Conservation (phyloP, 1,139 yeast genomes). For the Saccharomyces uvarum region DNA sequence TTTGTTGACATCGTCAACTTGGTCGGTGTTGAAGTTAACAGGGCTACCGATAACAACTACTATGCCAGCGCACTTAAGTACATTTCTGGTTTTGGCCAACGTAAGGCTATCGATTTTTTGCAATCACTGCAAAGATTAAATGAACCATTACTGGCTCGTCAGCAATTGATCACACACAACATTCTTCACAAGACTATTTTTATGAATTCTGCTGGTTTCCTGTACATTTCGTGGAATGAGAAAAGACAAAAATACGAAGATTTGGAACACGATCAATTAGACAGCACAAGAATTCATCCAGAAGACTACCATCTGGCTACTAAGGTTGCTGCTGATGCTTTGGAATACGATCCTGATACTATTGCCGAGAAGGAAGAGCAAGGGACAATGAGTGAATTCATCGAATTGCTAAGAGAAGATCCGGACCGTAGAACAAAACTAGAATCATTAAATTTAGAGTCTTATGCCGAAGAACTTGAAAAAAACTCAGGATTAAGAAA, state of each 20-base stretch:
- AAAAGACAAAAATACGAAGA: constrained; percentile 42
- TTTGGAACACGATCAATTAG: constrained; percentile 69
- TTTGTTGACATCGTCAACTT: constrained; percentile 85
- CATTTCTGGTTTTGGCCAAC: constrained; percentile 88
- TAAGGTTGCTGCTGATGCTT: constrained; percentile 96
- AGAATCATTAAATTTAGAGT: constrained; percentile 81
- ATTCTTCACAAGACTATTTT: constrained; percentile 75
- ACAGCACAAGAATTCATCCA: constrained; percentile 94
- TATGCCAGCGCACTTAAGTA: constrained; percentile 65
- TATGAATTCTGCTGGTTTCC: constrained; percentile 85
- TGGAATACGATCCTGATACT: constrained; percentile 93
- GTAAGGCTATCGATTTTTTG: constrained; percentile 82
- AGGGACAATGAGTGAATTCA: constrained; percentile 66
- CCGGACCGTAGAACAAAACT: constrained; percentile 52
- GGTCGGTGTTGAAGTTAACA: constrained; percentile 90
- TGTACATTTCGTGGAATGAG: constrained; percentile 62
- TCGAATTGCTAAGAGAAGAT: constrained; percentile 71
- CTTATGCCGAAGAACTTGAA: constrained; percentile 89
- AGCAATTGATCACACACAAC: constrained; percentile 72
- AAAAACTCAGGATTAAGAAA: constrained; percentile 40
- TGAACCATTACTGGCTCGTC: constrained; percentile 56
- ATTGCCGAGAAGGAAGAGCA: constrained; percentile 63
- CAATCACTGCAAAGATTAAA: constrained; percentile 62
- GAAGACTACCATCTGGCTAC: constrained; percentile 94
- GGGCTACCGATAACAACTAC: constrained; percentile 65